Base-by-base conservation (phyloP, 768 basidiomycete genomes). In the Suillus alpinus region DNA sequence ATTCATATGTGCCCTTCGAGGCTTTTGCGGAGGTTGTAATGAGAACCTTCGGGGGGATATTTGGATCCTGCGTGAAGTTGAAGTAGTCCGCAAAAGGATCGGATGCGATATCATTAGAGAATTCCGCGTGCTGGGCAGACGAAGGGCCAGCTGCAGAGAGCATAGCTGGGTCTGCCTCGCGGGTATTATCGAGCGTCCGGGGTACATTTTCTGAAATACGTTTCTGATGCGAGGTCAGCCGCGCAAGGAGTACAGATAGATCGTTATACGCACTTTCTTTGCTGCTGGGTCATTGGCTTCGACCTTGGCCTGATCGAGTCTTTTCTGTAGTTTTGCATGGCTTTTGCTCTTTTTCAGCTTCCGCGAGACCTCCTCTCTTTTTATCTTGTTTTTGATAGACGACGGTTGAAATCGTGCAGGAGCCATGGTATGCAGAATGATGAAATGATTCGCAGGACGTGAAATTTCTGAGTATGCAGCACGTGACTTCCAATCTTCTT, bases 1-100 rank as follows among this genome's bases (percentile, higher is more conserved):
- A 95, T 36, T 91, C 88, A 65, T 94, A 96, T 1, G 95, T 96
- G 18, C 83, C 76, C 69, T 90, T 91, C n/a, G 92, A 90, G 6
- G 94, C 91, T 65, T 91, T 91, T 16, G 88, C 85, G 0, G 92
- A 94, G 6, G 95, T 98, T 3, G 95, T 98, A 52, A 98, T 85
- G 56, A 98, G 80, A 56, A 96, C 84, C 75, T 92, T 96, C 3
- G 93, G 91, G 5, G 94, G 93, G 1, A 88, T 72, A 18, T 76
- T 80, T 2, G 91, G 87, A 67, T 90, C 86, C 47, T 85, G 83
- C 23, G 82, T 73, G 20, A 86, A 82, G 32, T 82, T 80, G 70
- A 94, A 93, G 68, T 92, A 93, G 3, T 85, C 81, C 5, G 91
- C 83, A 67, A 93, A 94, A 1, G 87, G 85, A 71, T 93, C 92